A percentile compares a stretch with the other conserved stretches of the same genome.
phyloP scores from a whole-genome alignment of 257 asterid genomes.

The Nicotiana tomentosiformis region DNA sequence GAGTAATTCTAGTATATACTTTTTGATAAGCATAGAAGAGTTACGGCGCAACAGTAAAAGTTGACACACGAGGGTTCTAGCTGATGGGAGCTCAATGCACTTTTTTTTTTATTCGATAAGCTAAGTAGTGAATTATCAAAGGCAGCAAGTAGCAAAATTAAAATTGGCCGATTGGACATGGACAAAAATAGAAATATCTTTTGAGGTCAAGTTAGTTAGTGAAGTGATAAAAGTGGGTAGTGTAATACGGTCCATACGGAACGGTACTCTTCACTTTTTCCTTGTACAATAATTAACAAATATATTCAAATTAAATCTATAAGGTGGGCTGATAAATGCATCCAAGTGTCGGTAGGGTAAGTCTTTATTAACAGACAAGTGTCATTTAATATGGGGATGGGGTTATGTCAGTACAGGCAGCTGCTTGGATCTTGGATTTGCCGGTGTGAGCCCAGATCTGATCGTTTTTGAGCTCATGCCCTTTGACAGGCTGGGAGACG shows the following conservation, averaged over 20 bases:
- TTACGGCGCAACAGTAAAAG: too few relatives aligned
- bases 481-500: conserved; percentile 17
- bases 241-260: conserved; percentile 47
- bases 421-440: conserved; percentile 18
- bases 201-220: background rate
- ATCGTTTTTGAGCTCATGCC: background rate
- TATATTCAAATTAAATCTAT: conserved; percentile 34
- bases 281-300: background rate
- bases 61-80: too few relatives aligned
- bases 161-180: background rate
- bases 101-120: too few relatives aligned
- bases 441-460: conserved; percentile 14
- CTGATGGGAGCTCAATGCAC: too few relatives aligned
- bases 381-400: conserved; percentile 25
- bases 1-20: background rate
- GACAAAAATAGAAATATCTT: background rate
- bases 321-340: conserved; percentile 25
- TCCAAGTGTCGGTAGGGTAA: conserved; percentile 29
- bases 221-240: background rate
- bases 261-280: conserved; percentile 1
- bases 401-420: conserved; percentile 16
- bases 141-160: background rate
- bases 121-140: background rate
- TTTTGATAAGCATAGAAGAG: too few relatives aligned
- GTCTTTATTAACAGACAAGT: conserved; percentile 1